phyloP scores from a whole-genome alignment of 164 flowering plant species.

The Macadamia integrifolia region DNA sequence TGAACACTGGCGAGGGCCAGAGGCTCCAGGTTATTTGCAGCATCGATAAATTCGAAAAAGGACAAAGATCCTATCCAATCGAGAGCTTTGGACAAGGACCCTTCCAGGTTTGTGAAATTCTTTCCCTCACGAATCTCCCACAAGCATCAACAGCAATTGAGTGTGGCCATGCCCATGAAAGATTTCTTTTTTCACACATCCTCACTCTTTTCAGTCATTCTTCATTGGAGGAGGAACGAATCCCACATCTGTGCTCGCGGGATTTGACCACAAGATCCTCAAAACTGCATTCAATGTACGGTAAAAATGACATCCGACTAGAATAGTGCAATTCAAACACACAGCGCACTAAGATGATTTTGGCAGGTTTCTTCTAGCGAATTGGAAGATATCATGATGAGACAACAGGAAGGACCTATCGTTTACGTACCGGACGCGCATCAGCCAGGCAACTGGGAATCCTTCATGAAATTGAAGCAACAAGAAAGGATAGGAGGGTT shows the following conservation, averaged over 20 bases:
- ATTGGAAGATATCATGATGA: constrained; percentile 32
- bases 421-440: constrained; percentile 31
- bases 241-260: constrained; percentile 64
- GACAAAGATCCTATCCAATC: constrained; percentile 18
- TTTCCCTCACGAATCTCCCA: too few species aligned
- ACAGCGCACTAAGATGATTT: not conserved
- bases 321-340: too few species aligned
- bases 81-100: constrained; percentile 28
- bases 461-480: constrained; percentile 36
- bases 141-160: too few species aligned
- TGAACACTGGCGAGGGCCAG: constrained; percentile 51
- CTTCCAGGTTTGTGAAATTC: not conserved
- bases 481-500: constrained; percentile 21
- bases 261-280: constrained; percentile 52
- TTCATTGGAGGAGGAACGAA: constrained; percentile 74
- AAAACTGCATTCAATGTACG: constrained; percentile 79
- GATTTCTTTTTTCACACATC: not conserved
- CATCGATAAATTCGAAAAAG: constrained; percentile 45
- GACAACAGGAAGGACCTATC: constrained; percentile 57
- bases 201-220: constrained; percentile 56
- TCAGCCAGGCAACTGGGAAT: constrained; percentile 35
- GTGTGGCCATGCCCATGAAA: too few species aligned
- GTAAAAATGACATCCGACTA: not conserved
- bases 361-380: constrained; percentile 46
- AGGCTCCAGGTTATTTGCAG: constrained; percentile 53